Percentiles rank a stretch among this genome's conserved stretches.
Evolutionary conservation across 73 alveolate species (phyloP).

Genomic region (Paramecium sonneborni): DNA sequence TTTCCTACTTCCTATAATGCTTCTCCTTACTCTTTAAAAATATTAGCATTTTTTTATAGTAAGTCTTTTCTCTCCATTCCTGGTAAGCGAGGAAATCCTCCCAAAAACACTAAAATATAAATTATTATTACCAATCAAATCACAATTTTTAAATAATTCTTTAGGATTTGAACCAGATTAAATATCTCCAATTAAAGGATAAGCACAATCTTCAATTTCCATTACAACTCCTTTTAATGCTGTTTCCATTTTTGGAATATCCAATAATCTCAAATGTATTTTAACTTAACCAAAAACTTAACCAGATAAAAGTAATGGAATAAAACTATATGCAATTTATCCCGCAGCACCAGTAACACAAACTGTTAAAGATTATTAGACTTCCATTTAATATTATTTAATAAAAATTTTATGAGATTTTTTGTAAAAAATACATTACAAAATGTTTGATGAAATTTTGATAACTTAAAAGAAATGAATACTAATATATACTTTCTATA

Average conservation of each 20-base stretch:
- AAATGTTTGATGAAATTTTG: background rate
- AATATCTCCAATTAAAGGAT: slow-evolving; percentile 66
- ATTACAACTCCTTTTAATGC: slow-evolving; percentile 83
- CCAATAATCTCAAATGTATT: slow-evolving; percentile 80
- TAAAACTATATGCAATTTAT: slow-evolving; percentile 82
- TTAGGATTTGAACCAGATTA: slow-evolving; percentile 78
- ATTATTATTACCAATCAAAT: slow-evolving; percentile 59
- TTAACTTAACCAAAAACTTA: slow-evolving; percentile 74
- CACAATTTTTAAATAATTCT: slow-evolving; percentile 84
- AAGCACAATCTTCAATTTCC: slow-evolving; percentile 87
- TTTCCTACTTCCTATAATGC: slow-evolving; percentile 88
- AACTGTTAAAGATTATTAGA: slow-evolving; percentile 28
- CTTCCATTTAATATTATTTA: background rate
- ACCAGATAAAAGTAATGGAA: slow-evolving; percentile 80
- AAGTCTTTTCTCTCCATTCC: slow-evolving; percentile 95
- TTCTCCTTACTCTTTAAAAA: slow-evolving; percentile 84
- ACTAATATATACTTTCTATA: too few relatives aligned
- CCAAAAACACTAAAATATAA: slow-evolving; percentile 72
- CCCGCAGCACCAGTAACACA: slow-evolving; percentile 97
- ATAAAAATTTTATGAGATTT: background rate
- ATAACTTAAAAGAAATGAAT: background rate
- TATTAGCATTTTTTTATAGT: slow-evolving; percentile 78
- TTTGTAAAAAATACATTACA: background rate
- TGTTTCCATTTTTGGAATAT: slow-evolving; percentile 76
- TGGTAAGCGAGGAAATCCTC: slow-evolving; percentile 90